Conservation (phyloP, 352 stramenopile species). For the Pythium grandisporangium region DNA sequence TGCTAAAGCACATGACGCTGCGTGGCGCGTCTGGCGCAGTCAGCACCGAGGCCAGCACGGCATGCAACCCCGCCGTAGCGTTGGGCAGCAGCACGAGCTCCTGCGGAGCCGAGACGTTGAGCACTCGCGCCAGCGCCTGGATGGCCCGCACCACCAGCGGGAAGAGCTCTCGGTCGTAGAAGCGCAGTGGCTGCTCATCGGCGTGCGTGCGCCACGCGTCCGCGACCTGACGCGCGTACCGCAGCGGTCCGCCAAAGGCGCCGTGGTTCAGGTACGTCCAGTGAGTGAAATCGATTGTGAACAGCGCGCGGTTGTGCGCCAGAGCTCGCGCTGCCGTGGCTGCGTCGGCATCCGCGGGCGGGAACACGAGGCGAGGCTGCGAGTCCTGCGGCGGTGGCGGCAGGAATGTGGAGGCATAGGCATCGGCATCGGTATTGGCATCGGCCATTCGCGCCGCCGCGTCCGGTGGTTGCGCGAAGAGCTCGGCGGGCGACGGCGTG, state of each 20-base stretch:
- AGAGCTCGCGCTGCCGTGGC: neutral
- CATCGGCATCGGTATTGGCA: slow-evolving; percentile 3
- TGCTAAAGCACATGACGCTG: slow-evolving; percentile 71
- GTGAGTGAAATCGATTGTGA: slow-evolving; percentile 34
- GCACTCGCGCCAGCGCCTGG: slow-evolving; percentile 59
- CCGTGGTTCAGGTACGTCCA: slow-evolving; percentile 95
- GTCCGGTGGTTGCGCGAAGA: too few species aligned
- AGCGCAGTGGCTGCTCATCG: slow-evolving; percentile 87
- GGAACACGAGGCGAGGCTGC: neutral
- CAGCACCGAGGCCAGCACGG: slow-evolving; percentile 55
- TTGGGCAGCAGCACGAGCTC: slow-evolving; percentile 82
- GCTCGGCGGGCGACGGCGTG: slow-evolving; percentile 33
- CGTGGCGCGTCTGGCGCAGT: neutral
- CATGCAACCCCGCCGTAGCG: slow-evolving; percentile 87
- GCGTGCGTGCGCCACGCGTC: slow-evolving; percentile 65
- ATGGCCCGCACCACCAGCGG: slow-evolving; percentile 79
- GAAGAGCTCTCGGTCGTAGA: slow-evolving; percentile 91
- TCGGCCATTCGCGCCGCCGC: too few species aligned
- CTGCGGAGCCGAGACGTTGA: slow-evolving; percentile 32
- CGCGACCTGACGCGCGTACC: slow-evolving; percentile 54
- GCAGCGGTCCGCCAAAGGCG: slow-evolving; percentile 83
- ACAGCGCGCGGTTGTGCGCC: slow-evolving; percentile 23
- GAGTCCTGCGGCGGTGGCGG: slow-evolving; percentile 9
- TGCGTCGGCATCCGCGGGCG: neutral
- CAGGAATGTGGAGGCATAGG: slow-evolving; percentile 5